Base-by-base conservation (phyloP, 352 stramenopile species). In the Globisporangium iwayamae region DNA sequence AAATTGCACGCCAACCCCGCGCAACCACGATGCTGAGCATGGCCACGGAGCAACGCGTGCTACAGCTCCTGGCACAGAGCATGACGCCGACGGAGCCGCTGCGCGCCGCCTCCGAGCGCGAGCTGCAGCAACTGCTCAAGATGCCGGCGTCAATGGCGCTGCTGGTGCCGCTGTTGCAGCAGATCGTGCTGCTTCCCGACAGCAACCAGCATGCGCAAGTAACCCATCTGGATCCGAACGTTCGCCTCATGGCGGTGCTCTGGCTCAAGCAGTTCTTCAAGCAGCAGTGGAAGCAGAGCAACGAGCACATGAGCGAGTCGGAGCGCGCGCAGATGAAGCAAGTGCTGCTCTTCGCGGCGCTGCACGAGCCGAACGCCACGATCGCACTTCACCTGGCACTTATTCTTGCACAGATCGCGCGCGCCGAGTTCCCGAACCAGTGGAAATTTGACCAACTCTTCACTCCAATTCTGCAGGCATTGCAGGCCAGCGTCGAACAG, bases 191-290 rank as follows among this genome's bases (percentile, higher is more conserved):
- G 8, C 54, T 81, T 7, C 73, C 73, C 2, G 70, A 68, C 18
- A 59, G 58, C 46, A 67, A 81, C 38, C 75, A 79, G 39, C 56
- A 75, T n/a, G 36, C 46, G 36, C 63, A 72, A 9, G 56, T 82
- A 39, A 48, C 50, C 0, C 48, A 63, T 0, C 36, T 82, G 32
- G 81, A 90, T 58, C 43, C 67, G 16, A 69, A 87, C 65, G 59
- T 89, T 67, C 80, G 83, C 48, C 73, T 94, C 16, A 66, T 91
- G 50, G 79, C 78, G 28, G 76, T 83, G 54, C 70, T 94, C 14
- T 94, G 85, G 83, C 75, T 94, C 54, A 94, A 94, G 68, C 78
- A 94, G 34, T 77, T 75, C 34, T 62, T 88, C 43, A 85, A 88
- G 66, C 60, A 67, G 46, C 78, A 87, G 62, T 83, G 75, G 66